Conservation (phyloP, 768 basidiomycete genomes). For the Hydnum rufescens region DNA sequence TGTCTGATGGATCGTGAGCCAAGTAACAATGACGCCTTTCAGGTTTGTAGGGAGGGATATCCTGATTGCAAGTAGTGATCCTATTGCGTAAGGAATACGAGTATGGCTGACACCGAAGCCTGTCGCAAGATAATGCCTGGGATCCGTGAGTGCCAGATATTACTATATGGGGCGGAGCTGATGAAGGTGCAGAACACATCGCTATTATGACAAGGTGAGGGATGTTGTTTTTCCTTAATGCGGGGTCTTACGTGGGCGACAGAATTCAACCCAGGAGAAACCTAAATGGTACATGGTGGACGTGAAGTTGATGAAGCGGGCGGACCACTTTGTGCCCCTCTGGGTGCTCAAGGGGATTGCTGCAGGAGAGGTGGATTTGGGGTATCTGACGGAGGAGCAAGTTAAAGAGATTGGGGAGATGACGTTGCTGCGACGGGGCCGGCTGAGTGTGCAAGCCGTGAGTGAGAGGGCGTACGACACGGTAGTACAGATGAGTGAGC, state of each 20-base stretch:
- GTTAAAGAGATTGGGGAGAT: conserved; percentile 29
- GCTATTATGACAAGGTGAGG: too few species aligned
- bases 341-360: conserved; percentile 33
- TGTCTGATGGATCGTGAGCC: not conserved
- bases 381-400: conserved; percentile 7
- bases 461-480: conserved; percentile 41
- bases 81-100: not conserved
- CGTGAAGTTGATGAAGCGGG: conserved; percentile 41
- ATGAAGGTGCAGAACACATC: too few species aligned
- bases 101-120: not conserved
- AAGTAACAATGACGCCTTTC: not conserved
- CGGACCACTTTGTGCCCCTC: conserved; percentile 57
- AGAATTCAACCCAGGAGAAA: conserved; percentile 59
- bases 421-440: conserved; percentile 59
- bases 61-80: not conserved
- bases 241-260: too few species aligned
- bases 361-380: not conserved
- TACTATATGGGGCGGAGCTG: too few species aligned
- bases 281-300: conserved; percentile 95
- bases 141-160: not conserved
- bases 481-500: conserved; percentile 41
- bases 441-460: conserved; percentile 78
- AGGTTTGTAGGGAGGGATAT: not conserved
- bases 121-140: not conserved
- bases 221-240: too few species aligned